Evolutionary conservation across 331 rosid species (phyloP).

Genomic region (Acacia pycnantha): DNA sequence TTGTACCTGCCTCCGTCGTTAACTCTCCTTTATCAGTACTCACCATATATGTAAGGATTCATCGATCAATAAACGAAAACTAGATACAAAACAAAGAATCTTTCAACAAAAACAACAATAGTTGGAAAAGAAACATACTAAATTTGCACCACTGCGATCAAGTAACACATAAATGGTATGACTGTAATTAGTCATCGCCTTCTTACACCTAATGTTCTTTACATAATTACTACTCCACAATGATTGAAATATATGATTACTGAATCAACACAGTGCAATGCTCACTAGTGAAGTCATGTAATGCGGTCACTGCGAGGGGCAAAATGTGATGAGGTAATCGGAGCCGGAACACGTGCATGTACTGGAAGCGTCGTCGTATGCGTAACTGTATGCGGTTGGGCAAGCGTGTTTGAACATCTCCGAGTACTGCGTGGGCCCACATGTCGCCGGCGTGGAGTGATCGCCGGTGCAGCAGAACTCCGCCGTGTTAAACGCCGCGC

Average conservation of each 20-base stretch:
- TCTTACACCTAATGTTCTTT: background rate
- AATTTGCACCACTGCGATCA: background rate
- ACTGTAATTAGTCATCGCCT: background rate
- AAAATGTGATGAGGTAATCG: slow-evolving; percentile 66
- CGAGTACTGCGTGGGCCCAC: slow-evolving; percentile 78
- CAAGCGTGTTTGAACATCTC: slow-evolving; percentile 77
- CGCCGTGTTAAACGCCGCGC: slow-evolving; percentile 64
- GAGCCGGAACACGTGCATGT: slow-evolving; percentile 84
- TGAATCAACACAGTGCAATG: background rate
- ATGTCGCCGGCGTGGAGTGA: slow-evolving; percentile 70
- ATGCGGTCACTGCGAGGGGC: slow-evolving; percentile 40
- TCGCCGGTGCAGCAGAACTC: slow-evolving; percentile 84
- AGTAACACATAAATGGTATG: background rate
- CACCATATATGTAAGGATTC: background rate
- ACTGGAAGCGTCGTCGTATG: slow-evolving; percentile 88
- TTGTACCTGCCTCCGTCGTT: background rate
- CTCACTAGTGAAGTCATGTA: background rate
- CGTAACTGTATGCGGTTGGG: slow-evolving; percentile 86
- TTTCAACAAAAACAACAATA: background rate
- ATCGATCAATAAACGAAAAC: background rate
- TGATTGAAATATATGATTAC: background rate
- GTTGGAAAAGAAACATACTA: background rate
- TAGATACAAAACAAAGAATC: background rate
- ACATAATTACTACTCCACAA: background rate
- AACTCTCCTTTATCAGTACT: background rate